Evolutionary conservation across 176 grass and related monocot genomes (phyloP).

Genomic region (bread wheat (Triticum aestivum)): DNA sequence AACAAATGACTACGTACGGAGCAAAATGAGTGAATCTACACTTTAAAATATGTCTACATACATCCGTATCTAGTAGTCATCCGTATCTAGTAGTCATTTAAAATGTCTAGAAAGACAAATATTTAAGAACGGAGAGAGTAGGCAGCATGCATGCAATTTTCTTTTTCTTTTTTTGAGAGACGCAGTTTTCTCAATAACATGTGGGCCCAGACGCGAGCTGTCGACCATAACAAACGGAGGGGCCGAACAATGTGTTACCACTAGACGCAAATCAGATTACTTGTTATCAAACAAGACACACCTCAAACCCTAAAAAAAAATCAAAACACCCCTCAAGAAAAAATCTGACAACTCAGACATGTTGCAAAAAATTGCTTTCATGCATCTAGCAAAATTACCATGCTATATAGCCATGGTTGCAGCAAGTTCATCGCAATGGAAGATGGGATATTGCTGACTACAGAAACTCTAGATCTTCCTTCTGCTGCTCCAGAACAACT

Average conservation of each 20-base stretch:
- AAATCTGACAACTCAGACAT: background rate
- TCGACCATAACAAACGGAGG: background rate
- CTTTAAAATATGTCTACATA: too few species aligned
- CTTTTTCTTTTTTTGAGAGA: too few species aligned
- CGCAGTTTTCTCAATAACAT: background rate
- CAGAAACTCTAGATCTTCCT: constrained; percentile 63
- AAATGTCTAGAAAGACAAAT: too few species aligned
- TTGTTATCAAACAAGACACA: background rate
- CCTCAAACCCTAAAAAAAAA: too few species aligned
- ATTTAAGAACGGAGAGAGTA: too few species aligned
- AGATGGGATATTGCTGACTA: constrained; percentile 20
- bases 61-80: too few species aligned
- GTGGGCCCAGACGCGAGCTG: background rate
- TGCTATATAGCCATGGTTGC: background rate
- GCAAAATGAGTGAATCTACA: too few species aligned
- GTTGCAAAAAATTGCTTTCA: background rate
- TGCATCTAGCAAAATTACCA: background rate
- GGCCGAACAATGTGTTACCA: background rate
- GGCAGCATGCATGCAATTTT: background rate
- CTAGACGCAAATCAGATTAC: too few species aligned
- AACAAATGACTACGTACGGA: too few species aligned
- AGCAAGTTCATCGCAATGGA: background rate
- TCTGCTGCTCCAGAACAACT: constrained; percentile 61
- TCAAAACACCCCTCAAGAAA: too few species aligned
- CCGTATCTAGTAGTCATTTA: too few species aligned